Evolutionary conservation across 2,329 filamentous ascomycete species (phyloP), one percentile per base, ranked within the genome.

Genomic region (Metarhizium robertsii): DNA sequence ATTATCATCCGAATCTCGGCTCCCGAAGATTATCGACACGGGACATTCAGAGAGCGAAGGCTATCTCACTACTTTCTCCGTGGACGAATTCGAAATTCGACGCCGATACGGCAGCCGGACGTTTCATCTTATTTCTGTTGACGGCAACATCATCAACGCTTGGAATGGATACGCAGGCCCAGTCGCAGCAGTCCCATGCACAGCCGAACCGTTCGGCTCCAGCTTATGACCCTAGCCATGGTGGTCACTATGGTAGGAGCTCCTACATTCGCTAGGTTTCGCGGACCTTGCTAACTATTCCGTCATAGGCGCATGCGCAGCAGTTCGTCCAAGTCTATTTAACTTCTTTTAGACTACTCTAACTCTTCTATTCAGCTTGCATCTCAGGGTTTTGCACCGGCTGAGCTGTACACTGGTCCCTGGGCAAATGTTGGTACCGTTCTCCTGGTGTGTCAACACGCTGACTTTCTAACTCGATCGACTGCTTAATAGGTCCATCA

Each of bases 401-500:
- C 90, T 49, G 92, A 96, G 71, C 83, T 96, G 56, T 97, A 96
- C 73, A 92, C 90, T 1, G 92, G 92, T 16, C 87, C 90, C 59
- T 97, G 92, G 92, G 88, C 90, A 64, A 99, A 99, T 75, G 92
- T 94, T 77, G 67, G 83, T 74, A 11, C 25, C n/a, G 32, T 29
- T 49, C 14, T 36, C 34, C 30, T 14, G 14, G 11, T 29, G 13
- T 20, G 8, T 5, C 25, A 8, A 52, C 14, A 43, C 43, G 52
- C 7, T 47, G 14, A 20, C 14, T 11, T 14, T 40, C 53, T 58
- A 45, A 57, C 45, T 13, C 18, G 6, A 36, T 29, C 3, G 20
- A 6, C n/a, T n/a, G 55, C 14, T 30, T n/a, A 20, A 53, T 66
- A 95, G 90, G 90, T 97, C 61, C 95, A 95, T 67, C 94, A 99